These are phyloP conservation scores for Zizania palustris DNA, from an alignment of 202 grass and related monocot genomes.

Conservation along the genomic window DNA sequence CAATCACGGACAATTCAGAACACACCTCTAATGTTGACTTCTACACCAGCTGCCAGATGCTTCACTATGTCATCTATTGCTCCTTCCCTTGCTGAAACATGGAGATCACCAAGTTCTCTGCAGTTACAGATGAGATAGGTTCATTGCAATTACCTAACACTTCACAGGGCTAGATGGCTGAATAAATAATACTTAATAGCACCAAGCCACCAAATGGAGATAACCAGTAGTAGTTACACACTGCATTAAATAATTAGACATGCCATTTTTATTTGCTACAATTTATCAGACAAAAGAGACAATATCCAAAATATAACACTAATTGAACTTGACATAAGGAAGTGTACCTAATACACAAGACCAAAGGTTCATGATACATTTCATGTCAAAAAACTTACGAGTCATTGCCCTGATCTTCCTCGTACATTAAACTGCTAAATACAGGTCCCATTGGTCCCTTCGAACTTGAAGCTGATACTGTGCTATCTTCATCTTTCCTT, in stretches of 20 bases:
- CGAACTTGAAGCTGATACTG: slow-evolving; percentile 56
- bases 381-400: slow-evolving; percentile 44
- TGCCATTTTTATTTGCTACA: neutral
- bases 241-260: slow-evolving; percentile 9
- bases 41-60: slow-evolving; percentile 61
- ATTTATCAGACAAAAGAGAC: slow-evolving; percentile 5
- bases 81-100: slow-evolving; percentile 92
- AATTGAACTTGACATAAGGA: slow-evolving; percentile 16
- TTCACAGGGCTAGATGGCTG: neutral
- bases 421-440: slow-evolving; percentile 89
- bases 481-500: slow-evolving; percentile 53
- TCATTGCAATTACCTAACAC: slow-evolving; percentile 18
- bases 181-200: neutral
- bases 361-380: slow-evolving; percentile 8
- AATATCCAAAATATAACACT: slow-evolving; percentile 1
- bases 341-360: neutral
- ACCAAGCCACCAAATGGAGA: neutral
- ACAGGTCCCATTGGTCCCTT: slow-evolving; percentile 94
- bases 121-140: slow-evolving; percentile 46
- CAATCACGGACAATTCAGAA: slow-evolving; percentile 28
- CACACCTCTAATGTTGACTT: slow-evolving; percentile 84
- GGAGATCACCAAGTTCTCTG: slow-evolving; percentile 83
- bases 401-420: slow-evolving; percentile 72
- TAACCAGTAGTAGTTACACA: neutral
- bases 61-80: slow-evolving; percentile 63